These are phyloP conservation scores for Coniferiporia sulphurascens DNA, from an alignment of 1,284 basidiomycete species.

Conservation along the genomic window DNA sequence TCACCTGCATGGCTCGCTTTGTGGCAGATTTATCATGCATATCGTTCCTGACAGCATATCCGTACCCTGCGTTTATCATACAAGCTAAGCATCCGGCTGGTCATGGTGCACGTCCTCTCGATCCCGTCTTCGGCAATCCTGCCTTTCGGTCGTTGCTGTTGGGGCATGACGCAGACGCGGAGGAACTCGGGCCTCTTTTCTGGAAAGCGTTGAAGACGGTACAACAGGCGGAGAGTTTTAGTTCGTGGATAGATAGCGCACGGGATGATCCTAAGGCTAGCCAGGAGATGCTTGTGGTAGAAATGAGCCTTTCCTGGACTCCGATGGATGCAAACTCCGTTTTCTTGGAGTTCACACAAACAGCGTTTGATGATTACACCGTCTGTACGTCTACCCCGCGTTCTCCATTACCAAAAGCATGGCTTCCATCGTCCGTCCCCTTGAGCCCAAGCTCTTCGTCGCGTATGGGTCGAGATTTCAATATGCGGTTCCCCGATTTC, in stretches of 20 bases:
- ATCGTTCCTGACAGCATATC: constrained; percentile 20
- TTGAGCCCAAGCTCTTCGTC: not conserved
- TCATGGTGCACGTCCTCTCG: constrained; percentile 12
- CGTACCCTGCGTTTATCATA: constrained; percentile 23
- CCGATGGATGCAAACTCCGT: constrained; percentile 6
- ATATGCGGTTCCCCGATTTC: constrained; percentile 17
- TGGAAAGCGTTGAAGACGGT: constrained; percentile 14
- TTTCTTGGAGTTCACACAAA: constrained; percentile 18
- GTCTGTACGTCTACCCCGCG: constrained; percentile 21
- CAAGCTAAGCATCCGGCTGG: constrained; percentile 3
- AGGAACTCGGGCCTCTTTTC: constrained; percentile 6
- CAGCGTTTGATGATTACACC: constrained; percentile 17
- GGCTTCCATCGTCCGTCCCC: not conserved
- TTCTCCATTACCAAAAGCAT: constrained; percentile 7
- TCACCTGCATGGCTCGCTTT: not conserved
- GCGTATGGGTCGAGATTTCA: constrained; percentile 4
- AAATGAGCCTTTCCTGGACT: constrained; percentile 17
- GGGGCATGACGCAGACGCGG: constrained; percentile 17
- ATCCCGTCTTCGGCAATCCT: constrained; percentile 21
- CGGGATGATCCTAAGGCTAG: constrained; percentile 1
- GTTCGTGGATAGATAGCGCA: constrained; percentile 12
- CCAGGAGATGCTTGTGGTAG: constrained; percentile 13
- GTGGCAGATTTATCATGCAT: constrained; percentile 14
- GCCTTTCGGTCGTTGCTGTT: constrained; percentile 20
- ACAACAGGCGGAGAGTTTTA: constrained; percentile 8